Conservation (phyloP, 495 filamentous ascomycete genomes). For the Lepraria neglecta region DNA sequence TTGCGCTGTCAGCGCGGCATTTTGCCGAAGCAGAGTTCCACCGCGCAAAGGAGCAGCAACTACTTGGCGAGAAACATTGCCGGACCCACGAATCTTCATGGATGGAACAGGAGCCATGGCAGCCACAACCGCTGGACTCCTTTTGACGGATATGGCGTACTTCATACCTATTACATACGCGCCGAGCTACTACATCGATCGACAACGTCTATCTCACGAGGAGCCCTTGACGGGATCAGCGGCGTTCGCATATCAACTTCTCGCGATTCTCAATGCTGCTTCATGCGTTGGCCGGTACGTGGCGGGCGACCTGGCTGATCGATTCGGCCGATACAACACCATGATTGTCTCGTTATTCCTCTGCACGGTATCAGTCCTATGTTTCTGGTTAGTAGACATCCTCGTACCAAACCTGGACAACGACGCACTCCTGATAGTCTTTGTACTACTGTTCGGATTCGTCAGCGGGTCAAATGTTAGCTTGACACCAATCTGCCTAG, state of each 20-base stretch:
- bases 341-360: slow-evolving; percentile 53
- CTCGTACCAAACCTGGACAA: slow-evolving; percentile 37
- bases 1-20: slow-evolving; percentile 50
- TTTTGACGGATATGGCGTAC: slow-evolving; percentile 40
- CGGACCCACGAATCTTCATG: slow-evolving; percentile 43
- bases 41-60: slow-evolving; percentile 32
- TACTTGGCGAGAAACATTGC: slow-evolving; percentile 17
- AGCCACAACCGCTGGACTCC: slow-evolving; percentile 43
- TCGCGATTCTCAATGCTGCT: slow-evolving; percentile 43
- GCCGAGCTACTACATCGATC: slow-evolving; percentile 31
- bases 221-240: slow-evolving; percentile 27
- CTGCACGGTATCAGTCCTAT: slow-evolving; percentile 52
- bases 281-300: slow-evolving; percentile 31
- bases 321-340: slow-evolving; percentile 62
- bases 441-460: slow-evolving; percentile 53
- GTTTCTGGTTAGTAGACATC: slow-evolving; percentile 43
- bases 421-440: slow-evolving; percentile 45
- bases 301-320: slow-evolving; percentile 58
- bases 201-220: slow-evolving; percentile 16
- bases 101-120: slow-evolving; percentile 44
- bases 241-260: slow-evolving; percentile 36
- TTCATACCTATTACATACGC: slow-evolving; percentile 42
- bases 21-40: slow-evolving; percentile 51
- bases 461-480: slow-evolving; percentile 53
- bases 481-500: slow-evolving; percentile 32